Percentiles rank a stretch among this genome's conserved stretches.
Evolutionary conservation across 345 rosid genomes (phyloP).

Genomic region (Camelina neglecta): DNA sequence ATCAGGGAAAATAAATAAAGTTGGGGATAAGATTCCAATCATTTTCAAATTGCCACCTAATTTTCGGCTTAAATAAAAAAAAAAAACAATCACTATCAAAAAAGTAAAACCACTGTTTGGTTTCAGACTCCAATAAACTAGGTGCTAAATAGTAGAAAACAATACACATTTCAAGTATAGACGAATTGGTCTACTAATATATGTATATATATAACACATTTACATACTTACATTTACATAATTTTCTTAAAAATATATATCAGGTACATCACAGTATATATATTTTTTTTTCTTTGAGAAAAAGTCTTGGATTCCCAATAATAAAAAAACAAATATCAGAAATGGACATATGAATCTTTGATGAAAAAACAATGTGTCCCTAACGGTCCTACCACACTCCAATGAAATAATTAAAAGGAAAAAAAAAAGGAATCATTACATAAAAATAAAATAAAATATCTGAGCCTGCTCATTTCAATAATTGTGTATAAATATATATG

Average conservation of each 20-base stretch:
- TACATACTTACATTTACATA: conserved; percentile 5
- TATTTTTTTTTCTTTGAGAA: neutral
- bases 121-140: conserved; percentile 15
- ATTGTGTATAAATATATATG: conserved; percentile 27
- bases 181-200: conserved; percentile 41
- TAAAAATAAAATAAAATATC: conserved; percentile 1
- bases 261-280: conserved; percentile 25
- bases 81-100: conserved; percentile 32
- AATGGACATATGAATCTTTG: conserved; percentile 43
- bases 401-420: conserved; percentile 3
- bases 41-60: conserved; percentile 37
- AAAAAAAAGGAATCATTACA: conserved; percentile 5
- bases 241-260: neutral
- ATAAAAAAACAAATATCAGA: conserved; percentile 18
- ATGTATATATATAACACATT: neutral
- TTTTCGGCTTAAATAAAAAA: conserved; percentile 24
- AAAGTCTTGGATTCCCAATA: conserved; percentile 42
- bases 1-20: neutral
- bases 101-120: conserved; percentile 42
- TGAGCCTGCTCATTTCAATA: conserved; percentile 46
- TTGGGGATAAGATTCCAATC: conserved; percentile 41
- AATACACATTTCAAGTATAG: conserved; percentile 5
- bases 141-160: conserved; percentile 23
- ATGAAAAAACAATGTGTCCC: conserved; percentile 33
- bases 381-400: conserved; percentile 23